phyloP scores from a whole-genome alignment of 768 basidiomycete species.

The Suillus lakei region DNA sequence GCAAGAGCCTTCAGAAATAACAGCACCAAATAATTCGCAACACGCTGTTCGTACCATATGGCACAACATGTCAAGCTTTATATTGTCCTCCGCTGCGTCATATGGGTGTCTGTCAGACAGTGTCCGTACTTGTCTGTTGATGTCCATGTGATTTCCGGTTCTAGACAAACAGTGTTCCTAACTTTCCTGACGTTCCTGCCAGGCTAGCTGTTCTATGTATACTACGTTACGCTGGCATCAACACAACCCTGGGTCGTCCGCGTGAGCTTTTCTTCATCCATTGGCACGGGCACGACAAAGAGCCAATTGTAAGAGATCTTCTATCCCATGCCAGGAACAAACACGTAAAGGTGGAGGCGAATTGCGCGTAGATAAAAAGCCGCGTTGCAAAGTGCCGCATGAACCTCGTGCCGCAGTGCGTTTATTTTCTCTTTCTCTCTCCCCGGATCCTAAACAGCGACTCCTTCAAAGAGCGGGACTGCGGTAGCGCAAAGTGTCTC shows the following conservation, averaged over 20 bases:
- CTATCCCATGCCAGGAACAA: background rate
- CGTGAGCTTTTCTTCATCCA: background rate
- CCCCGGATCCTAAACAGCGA: conserved; percentile 1
- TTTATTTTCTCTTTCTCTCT: background rate
- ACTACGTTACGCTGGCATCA: background rate
- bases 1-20: background rate
- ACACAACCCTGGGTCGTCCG: background rate
- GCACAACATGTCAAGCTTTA: too few species aligned
- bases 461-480: background rate
- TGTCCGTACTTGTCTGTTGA: background rate
- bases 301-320: background rate
- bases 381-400: background rate
- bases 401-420: conserved; percentile 7
- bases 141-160: background rate
- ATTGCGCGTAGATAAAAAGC: background rate
- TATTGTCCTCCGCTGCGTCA: too few species aligned
- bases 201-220: background rate
- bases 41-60: too few species aligned
- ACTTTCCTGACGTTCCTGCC: background rate
- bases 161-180: background rate
- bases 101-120: too few species aligned
- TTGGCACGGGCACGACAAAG: too few species aligned
- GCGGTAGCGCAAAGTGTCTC: background rate
- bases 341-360: conserved; percentile 13
- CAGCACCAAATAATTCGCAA: background rate